Base-by-base conservation (phyloP, 1,284 basidiomycete species). In the Boletus sp. region DNA sequence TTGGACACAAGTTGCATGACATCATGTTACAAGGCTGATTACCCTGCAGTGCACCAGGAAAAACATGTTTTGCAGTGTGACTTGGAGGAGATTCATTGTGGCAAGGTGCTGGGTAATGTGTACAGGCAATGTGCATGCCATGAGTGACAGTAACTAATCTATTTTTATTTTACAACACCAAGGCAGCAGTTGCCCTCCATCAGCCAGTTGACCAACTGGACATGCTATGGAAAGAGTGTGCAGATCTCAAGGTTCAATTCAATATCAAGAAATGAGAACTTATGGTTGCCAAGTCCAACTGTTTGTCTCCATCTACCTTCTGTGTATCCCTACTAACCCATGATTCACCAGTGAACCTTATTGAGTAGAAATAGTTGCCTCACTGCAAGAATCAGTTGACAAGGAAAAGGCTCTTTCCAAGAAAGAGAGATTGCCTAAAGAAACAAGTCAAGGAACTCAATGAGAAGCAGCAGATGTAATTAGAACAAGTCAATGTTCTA, bases 1-100 rank as follows among this genome's bases (percentile, higher is more conserved):
- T 80, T 98, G 55, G 93, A 98, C 69, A 90, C 95, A 37, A 94
- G 92, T 66, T 82, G 91, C 64, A 91, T 94, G 86, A 96, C 97
- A 78, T 81, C 86, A 40, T 82, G 93, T 31, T 98, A 98, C 69
- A 95, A 98, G 76, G 79, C 81, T 17, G 95, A 98, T 72, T 97
- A 96, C 72, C 80, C 97, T 14, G 82, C 86, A 5, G 90, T 91
- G 28, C 94, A 97, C 74, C 82, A 93, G 30, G 90, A 93, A 76
- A 91, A 90, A 73, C 81, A 97, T 30, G 82, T 93, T 5, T 74
- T 97, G 31, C 88, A 93, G 72, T 87, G 88, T 53, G 85, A 94
- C 70, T 77, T 98, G 64, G 95, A 98, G 68, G 90, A 94, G 71
- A 95, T 98, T 66, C 80, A 92, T 52, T 91, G 86, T 64, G 95